phyloP scores from a whole-genome alignment of 2,329 filamentous ascomycete genomes.

The Alternaria sp. region DNA sequence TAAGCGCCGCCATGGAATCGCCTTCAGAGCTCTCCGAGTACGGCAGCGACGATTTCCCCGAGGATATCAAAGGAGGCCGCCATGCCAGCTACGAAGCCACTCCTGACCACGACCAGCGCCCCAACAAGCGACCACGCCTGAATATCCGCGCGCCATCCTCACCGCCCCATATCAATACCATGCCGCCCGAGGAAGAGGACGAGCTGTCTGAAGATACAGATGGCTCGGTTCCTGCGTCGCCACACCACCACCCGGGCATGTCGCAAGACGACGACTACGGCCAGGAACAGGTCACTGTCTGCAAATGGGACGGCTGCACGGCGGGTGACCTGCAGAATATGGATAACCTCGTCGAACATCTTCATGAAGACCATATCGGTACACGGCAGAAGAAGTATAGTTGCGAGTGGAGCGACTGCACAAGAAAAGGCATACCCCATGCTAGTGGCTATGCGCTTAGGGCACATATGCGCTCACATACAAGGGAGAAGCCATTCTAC shows the following conservation, averaged over 20 bases:
- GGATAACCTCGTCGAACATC: slow-evolving; percentile 59
- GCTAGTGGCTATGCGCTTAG: slow-evolving; percentile 95
- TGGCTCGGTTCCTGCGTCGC: slow-evolving; percentile 70
- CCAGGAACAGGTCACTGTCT: slow-evolving; percentile 55
- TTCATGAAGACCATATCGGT: slow-evolving; percentile 91
- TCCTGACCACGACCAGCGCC: slow-evolving; percentile 53
- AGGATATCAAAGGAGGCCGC: slow-evolving; percentile 59
- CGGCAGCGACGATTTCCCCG: slow-evolving; percentile 67
- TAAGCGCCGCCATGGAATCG: slow-evolving; percentile 53
- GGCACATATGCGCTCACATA: slow-evolving; percentile 97
- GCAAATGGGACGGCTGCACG: slow-evolving; percentile 60
- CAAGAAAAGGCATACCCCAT: slow-evolving; percentile 85
- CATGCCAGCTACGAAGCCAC: slow-evolving; percentile 54
- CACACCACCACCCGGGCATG: slow-evolving; percentile 50
- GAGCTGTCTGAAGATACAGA: slow-evolving; percentile 91
- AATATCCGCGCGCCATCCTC: slow-evolving; percentile 44
- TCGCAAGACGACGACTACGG: slow-evolving; percentile 51
- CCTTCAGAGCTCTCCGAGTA: slow-evolving; percentile 70
- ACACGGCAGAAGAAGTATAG: slow-evolving; percentile 94
- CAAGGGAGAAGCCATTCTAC: slow-evolving; percentile 97
- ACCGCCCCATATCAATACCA: slow-evolving; percentile 34
- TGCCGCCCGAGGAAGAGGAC: slow-evolving; percentile 48
- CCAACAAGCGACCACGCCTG: slow-evolving; percentile 46
- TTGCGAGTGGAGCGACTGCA: slow-evolving; percentile 96
- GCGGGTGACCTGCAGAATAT: slow-evolving; percentile 58